Evolutionary conservation across 2,329 filamentous ascomycete species (phyloP), one percentile per base, ranked within the genome.

Genomic region (Lecanicillium sp.): DNA sequence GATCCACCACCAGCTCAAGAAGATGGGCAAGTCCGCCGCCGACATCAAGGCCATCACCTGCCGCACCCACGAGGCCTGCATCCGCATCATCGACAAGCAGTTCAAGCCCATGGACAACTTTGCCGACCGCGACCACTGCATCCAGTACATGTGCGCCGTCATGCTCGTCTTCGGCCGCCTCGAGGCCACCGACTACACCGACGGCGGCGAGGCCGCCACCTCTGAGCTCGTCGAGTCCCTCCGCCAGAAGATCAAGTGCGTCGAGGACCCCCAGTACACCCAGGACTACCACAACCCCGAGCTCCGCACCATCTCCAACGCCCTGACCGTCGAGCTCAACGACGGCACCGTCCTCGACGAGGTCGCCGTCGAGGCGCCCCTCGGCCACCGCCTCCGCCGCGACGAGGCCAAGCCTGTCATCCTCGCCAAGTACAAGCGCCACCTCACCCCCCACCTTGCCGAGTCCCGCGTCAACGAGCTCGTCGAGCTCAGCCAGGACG

Each of bases 81-180:
- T 98, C 65, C 90, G 93, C 62, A 98, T 98, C 72, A 98, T 98
- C 62, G 93, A 98, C 81, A 98, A 98, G 80, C 93, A 98, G 74
- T 94, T 95, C 80, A 97, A 96, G 81, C 84, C 90, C 60, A 95
- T 98, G 88, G 90, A 96, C 77, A 98, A 98, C 83, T 98, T 97
- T 64, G 93, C 93, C 63, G 93, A 98, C 73, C 90, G 93, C 63
- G 93, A 98, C 72, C 93, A 98, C 80, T 98, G 93, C 74, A 91
- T 98, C 58, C 93, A 97, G 75, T 98, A 98, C 81, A 98, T 98
- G 93, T 87, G 89, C 64, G 77, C 90, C 55, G 90, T 89, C 62
- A 97, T 97, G 90, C 85, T 98, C 58, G 85, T 86, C 57, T 97
- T 91, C 70, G 89, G 93, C 68, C 90, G 93, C 56, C 86, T 98